Evolutionary conservation across 257 asterid species (phyloP), one percentile per base, ranked within the genome.

Genomic region (Linaria vulgaris): DNA sequence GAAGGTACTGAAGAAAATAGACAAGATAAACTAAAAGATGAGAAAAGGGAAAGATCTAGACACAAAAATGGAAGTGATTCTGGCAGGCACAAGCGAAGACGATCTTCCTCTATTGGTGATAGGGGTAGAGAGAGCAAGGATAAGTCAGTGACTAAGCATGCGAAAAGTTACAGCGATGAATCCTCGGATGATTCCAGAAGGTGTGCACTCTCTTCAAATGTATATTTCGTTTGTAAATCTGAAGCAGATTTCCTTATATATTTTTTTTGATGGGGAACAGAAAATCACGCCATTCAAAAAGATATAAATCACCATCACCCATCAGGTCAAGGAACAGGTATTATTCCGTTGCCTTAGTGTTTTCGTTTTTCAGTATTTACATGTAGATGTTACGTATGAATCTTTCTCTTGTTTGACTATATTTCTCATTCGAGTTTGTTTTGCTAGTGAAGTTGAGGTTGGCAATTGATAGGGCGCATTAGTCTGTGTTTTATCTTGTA

Each of bases 301-400:
- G 96, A 66, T 85, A 56, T 37, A 83, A 62, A 76, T 87, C 99
- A 52, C 95, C 96, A 51, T 92, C 95, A 24, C 84, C 97, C 60
- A 69, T 70, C 65, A 84, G 95, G 80, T 52, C 87, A 59, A 85
- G 81, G 69, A 94, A 86, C 82, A 87, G 99, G 97, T 90, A 87
- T 53, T 2, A 14, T 56, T 64, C 51, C 69, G 9, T 64, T 52
- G 22, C 56, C 54, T 30, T n/a, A 9, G 53, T 62, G 41, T 47
- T 61, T 51, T 16, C 19, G 34, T 56, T 39, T 45, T 17, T 22
- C 31, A 39, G 17, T n/a, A 24, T 53, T 21, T 41, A n/a, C 39
- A 24, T 57, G 14, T 65, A 49, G 27, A 31, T 65, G 5, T 59
- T 45, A 59, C 25, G 39, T 68, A 59, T 24, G 16, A 9, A 25